phyloP scores from a whole-genome alignment of 148 eudicot genomes.

The Heliosperma pusillum region DNA sequence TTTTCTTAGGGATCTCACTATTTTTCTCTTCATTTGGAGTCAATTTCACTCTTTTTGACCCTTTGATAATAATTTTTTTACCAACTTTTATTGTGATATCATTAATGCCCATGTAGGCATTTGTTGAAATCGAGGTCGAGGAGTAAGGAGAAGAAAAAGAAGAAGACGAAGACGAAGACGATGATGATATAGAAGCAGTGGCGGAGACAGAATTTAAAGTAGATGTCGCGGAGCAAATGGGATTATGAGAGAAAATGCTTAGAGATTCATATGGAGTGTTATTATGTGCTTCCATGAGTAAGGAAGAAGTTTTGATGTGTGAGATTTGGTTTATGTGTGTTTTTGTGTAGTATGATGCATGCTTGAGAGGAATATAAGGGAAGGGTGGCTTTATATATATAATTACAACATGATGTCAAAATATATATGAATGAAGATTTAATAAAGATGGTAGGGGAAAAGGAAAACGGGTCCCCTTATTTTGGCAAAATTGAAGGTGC shows the following conservation, averaged over 20 bases:
- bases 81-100: background rate
- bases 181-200: slow-evolving; percentile 3
- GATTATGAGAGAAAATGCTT: slow-evolving; percentile 6
- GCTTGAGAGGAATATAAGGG: slow-evolving; percentile 6
- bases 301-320: background rate
- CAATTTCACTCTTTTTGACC: slow-evolving; percentile 18
- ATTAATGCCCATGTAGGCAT: background rate
- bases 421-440: slow-evolving; percentile 12
- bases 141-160: slow-evolving; percentile 15
- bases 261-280: slow-evolving; percentile 18
- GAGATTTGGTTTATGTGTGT: background rate
- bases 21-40: background rate
- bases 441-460: slow-evolving; percentile 17
- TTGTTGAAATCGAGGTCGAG: slow-evolving; percentile 5
- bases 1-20: background rate
- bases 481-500: slow-evolving; percentile 11
- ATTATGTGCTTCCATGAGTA: slow-evolving; percentile 23
- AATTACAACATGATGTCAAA: slow-evolving; percentile 18
- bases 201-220: background rate
- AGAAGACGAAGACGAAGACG: too few species aligned
- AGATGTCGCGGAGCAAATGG: background rate
- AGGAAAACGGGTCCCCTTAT: background rate
- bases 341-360: slow-evolving; percentile 3
- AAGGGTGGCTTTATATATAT: slow-evolving; percentile 26
- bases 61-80: background rate